These are phyloP conservation scores for Eutrema heterophyllum DNA, from an alignment of 345 rosid genomes.

Conservation along the genomic window DNA sequence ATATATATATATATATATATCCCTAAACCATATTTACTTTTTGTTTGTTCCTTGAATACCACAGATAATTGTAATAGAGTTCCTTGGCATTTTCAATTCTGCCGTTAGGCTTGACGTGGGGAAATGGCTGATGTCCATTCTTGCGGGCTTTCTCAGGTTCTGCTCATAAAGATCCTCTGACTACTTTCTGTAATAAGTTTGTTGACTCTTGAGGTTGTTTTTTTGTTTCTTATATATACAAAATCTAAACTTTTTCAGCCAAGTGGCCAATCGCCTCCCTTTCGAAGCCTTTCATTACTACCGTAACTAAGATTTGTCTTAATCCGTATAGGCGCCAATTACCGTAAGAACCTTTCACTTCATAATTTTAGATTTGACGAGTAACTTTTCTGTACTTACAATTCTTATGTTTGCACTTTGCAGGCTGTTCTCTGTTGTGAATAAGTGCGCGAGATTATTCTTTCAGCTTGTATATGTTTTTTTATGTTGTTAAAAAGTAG, in stretches of 20 bases:
- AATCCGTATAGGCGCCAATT: neutral
- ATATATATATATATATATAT: neutral
- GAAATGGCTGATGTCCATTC: constrained; percentile 47
- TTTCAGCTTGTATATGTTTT: too few species aligned
- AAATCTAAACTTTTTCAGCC: neutral
- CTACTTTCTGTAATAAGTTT: neutral
- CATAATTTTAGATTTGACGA: neutral
- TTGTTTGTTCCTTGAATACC: too few species aligned
- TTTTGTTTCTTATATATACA: neutral
- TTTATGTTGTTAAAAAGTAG: too few species aligned
- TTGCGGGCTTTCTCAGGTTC: constrained; percentile 57
- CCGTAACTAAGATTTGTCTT: neutral
- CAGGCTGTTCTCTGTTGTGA: too few species aligned
- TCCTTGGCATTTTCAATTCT: constrained; percentile 47
- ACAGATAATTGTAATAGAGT: constrained; percentile 59
- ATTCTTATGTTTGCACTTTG: too few species aligned
- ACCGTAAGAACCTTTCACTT: neutral
- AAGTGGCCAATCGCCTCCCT: neutral
- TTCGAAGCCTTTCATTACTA: neutral
- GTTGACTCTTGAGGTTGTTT: neutral
- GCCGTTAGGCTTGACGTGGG: constrained; percentile 49
- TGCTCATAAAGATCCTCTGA: neutral
- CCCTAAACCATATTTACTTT: neutral
- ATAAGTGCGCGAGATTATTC: too few species aligned
- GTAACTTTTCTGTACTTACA: too few species aligned